Conservation (phyloP, 2,329 filamentous ascomycete genomes). For the Nothophoma quercina region DNA sequence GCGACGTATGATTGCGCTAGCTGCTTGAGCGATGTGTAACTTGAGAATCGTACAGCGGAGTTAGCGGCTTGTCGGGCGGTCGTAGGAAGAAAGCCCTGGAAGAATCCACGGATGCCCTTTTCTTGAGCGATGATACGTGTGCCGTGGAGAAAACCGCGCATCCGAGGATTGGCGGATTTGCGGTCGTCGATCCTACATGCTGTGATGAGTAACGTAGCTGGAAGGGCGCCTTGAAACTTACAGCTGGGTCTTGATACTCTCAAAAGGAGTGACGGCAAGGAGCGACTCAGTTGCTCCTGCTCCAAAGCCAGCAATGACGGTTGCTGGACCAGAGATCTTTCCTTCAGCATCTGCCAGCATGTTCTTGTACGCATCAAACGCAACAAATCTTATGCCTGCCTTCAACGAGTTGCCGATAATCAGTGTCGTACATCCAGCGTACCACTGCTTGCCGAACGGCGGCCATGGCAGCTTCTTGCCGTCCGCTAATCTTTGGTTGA, state of each 20-base stretch:
- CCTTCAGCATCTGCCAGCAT: conserved; percentile 83
- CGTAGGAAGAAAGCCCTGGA: conserved; percentile 95
- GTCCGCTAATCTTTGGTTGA: conserved; percentile 83
- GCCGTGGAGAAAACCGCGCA: conserved; percentile 92
- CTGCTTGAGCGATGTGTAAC: conserved; percentile 90
- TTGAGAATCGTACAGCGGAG: conserved; percentile 87
- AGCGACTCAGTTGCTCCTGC: conserved; percentile 94
- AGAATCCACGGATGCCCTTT: conserved; percentile 88
- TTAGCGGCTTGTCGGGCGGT: conserved; percentile 95
- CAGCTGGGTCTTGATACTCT: conserved; percentile 98
- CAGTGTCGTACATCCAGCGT: conserved; percentile 94
- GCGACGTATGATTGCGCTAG: conserved; percentile 90
- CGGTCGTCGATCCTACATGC: conserved; percentile 85
- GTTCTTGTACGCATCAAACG: conserved; percentile 92
- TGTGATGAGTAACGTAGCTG: too few species aligned
- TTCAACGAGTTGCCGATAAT: conserved; percentile 98
- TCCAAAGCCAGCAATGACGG: conserved; percentile 91
- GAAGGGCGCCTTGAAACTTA: conserved; percentile 22
- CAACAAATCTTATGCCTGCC: conserved; percentile 95
- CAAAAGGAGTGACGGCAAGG: conserved; percentile 93
- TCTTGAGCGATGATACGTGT: conserved; percentile 86
- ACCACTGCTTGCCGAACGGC: conserved; percentile 93
- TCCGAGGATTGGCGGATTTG: conserved; percentile 82
- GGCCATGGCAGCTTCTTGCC: conserved; percentile 93
- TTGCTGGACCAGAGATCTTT: conserved; percentile 87